Evolutionary conservation across 495 filamentous ascomycete species (phyloP), one percentile per base, ranked within the genome.

Genomic region (Hypoxylon crocopeplum): DNA sequence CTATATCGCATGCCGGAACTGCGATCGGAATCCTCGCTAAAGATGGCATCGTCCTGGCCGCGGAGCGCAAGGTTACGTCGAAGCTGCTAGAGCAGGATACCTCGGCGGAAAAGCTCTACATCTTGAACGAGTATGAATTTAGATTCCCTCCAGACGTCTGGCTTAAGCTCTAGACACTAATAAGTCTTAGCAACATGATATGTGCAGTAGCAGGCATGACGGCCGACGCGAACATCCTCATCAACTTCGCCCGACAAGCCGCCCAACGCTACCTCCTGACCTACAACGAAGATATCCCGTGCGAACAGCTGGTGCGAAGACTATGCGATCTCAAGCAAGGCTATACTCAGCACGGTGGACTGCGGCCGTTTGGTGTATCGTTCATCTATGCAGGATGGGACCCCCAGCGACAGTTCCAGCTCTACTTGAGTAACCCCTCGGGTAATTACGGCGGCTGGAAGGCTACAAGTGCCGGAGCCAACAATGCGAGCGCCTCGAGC

Each of bases 301-400:
- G 94, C 79, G 94, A 98, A 73, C 94, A 98, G 78, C 91, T 99
- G 25, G 94, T 99, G 48, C 91, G 94, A 66, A 88, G 88, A 61
- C 82, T 99, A 69, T 99, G 95, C 77, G 94, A 99, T 77, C 82
- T 97, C 60, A 99, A 99, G 83, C 94, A 99, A 81, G 92, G 95
- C 64, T 99, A 99, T 80, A 99, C 94, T 61, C 94, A 99, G 75
- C 95, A 97, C 75, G 94, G 94, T 82, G 84, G 94, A 78, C 88
- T 99, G 48, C 89, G 94, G 60, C 94, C 94, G 17, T 99, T 99
- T 67, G 94, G 94, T 76, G 94, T 99, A 38, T 96, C 92, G 30
- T 98, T 99, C 84, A 98, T 99, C 82, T 99, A 99, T 73, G 94
- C 94, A 42, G 94, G 94, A 53, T 99, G 91, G 81, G 94, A 99